Percentiles rank a stretch among this genome's conserved stretches.
Evolutionary conservation across 169 alveolate species (phyloP).

Genomic region (Besnoitia besnoiti): DNA sequence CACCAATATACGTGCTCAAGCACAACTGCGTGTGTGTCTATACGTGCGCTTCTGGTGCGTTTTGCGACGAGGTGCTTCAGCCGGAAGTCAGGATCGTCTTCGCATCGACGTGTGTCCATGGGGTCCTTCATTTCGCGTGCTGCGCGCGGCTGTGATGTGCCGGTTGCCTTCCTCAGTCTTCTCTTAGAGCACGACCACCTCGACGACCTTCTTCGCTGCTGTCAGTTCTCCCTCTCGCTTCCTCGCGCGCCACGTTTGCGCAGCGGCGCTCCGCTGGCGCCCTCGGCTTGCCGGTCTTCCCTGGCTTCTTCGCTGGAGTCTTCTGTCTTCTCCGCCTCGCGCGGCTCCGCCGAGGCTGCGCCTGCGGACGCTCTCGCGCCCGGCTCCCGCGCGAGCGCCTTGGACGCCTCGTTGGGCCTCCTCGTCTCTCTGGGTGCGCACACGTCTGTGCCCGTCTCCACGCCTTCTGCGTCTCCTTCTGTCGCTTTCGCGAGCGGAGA

Average conservation of each 20-base stretch:
- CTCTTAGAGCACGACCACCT: background rate
- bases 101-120: no score
- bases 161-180: constrained; percentile 28
- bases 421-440: no score
- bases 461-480: no score
- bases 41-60: no score
- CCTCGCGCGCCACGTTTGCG: background rate
- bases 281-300: background rate
- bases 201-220: background rate
- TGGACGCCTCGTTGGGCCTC: no score
- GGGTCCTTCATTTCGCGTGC: no score
- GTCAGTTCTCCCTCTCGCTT: constrained; percentile 5
- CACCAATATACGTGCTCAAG: no score
- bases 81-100: no score
- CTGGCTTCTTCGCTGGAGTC: background rate
- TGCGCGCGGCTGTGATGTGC: constrained; percentile 18
- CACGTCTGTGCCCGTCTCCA: no score
- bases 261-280: background rate
- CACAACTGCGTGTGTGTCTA: no score
- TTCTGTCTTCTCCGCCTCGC: no score
- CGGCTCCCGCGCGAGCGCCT: background rate
- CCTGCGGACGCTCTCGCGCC: background rate
- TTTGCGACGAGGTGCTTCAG: no score
- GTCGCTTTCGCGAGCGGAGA: background rate
- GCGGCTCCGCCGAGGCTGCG: background rate